Percentiles rank a stretch among this genome's conserved stretches.
Evolutionary conservation across 139 green algal genomes (phyloP).

Genomic region (Volvox reticuliferus): DNA sequence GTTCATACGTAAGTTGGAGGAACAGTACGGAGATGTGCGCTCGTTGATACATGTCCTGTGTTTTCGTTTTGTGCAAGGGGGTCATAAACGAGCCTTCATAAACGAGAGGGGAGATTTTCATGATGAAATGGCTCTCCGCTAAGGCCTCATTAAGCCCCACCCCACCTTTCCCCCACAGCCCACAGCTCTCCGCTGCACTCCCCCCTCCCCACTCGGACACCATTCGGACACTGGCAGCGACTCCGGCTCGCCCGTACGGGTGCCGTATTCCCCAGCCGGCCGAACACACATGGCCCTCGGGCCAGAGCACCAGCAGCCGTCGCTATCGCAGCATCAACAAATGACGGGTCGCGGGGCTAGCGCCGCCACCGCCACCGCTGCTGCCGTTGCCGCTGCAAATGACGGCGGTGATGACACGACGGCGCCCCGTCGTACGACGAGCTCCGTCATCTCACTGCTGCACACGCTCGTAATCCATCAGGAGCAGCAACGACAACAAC

Average conservation of each 20-base stretch:
- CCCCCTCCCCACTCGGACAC: conserved; percentile 6
- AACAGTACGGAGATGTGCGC: too few relatives aligned
- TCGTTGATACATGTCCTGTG: too few relatives aligned
- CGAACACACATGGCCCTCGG: neutral
- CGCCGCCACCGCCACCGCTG: neutral
- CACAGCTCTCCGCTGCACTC: neutral
- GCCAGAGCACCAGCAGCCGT: neutral
- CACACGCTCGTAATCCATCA: conserved; percentile 31
- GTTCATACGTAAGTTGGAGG: too few relatives aligned
- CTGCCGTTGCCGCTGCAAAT: neutral
- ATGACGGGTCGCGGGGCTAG: neutral
- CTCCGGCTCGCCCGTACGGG: conserved; percentile 3
- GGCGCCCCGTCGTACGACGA: neutral
- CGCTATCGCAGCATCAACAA: too few relatives aligned
- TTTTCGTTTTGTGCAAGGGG: too few relatives aligned
- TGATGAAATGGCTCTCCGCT: too few relatives aligned
- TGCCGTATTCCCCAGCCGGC: neutral
- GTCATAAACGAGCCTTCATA: too few relatives aligned
- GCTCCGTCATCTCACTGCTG: conserved; percentile 34
- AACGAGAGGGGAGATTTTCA: too few relatives aligned
- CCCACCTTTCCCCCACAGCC: neutral
- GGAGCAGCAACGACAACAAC: conserved; percentile 21
- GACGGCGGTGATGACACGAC: neutral
- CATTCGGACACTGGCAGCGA: conserved; percentile 32
- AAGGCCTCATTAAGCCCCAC: too few relatives aligned